These are phyloP conservation scores for Ophiostoma ulmi DNA, from an alignment of 2,329 filamentous ascomycete genomes.

Conservation along the genomic window DNA sequence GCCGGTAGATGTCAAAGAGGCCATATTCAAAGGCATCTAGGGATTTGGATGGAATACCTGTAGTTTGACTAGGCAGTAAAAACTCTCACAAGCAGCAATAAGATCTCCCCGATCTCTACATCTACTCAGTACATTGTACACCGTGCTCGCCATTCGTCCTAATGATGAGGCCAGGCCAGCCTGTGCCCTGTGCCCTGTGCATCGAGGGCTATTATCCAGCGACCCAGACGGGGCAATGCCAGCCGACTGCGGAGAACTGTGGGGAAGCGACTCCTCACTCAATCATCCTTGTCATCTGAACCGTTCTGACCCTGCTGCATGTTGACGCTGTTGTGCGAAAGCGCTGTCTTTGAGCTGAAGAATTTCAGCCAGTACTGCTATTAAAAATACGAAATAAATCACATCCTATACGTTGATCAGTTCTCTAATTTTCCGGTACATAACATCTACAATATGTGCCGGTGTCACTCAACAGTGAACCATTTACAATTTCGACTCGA, in stretches of 20 bases:
- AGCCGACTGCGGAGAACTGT: conserved; percentile 13
- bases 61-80: too few relatives aligned
- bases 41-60: too few relatives aligned
- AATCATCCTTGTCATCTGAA: neutral
- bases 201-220: neutral
- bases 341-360: neutral
- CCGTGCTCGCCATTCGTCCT: neutral
- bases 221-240: neutral
- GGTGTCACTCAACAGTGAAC: neutral
- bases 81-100: too few relatives aligned
- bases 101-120: too few relatives aligned
- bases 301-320: neutral
- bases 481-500: neutral
- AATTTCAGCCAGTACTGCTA: neutral
- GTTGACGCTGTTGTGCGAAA: neutral
- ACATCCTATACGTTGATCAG: neutral
- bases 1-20: neutral
- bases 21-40: neutral
- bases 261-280: neutral
- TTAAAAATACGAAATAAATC: neutral
- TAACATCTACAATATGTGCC: neutral
- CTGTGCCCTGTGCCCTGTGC: neutral
- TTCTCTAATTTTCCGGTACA: conserved; percentile 6
- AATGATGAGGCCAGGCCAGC: neutral
- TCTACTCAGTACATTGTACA: too few relatives aligned